phyloP scores from a whole-genome alignment of 495 filamentous ascomycete genomes.

The Cladorrhinum samala region DNA sequence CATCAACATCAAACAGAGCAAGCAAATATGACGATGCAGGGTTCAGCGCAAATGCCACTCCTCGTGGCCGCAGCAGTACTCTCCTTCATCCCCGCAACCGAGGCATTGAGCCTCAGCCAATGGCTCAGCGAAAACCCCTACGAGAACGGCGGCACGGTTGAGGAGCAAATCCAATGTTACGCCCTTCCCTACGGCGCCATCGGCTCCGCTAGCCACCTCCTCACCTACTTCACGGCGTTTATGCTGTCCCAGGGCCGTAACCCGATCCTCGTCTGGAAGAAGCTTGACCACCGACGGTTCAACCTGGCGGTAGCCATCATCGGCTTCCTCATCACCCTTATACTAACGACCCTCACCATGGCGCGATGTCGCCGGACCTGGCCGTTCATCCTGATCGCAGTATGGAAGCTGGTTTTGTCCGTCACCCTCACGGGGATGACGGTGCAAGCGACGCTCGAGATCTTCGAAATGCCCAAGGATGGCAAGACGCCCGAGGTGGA shows the following conservation, averaged over 20 bases:
- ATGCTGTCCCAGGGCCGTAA: conserved; percentile 15
- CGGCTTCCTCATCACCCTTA: conserved; percentile 15
- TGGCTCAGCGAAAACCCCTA: conserved; percentile 11
- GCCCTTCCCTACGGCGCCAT: conserved; percentile 32
- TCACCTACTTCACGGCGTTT: conserved; percentile 30
- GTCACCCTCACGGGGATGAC: conserved; percentile 18
- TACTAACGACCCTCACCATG: conserved; percentile 23
- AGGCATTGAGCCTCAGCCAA: conserved; percentile 5
- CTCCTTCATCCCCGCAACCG: background rate
- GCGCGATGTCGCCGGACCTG: conserved; percentile 24
- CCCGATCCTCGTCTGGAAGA: conserved; percentile 14
- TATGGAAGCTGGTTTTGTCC: conserved; percentile 27
- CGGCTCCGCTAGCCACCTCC: conserved; percentile 29
- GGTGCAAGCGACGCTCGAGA: conserved; percentile 9
- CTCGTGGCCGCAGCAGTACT: background rate
- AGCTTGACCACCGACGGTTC: conserved; percentile 7
- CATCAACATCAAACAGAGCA: too few species aligned
- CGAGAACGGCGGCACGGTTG: conserved; percentile 14
- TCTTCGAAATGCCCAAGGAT: background rate
- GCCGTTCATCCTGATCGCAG: conserved; percentile 28
- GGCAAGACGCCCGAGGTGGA: background rate
- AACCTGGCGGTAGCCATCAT: conserved; percentile 15
- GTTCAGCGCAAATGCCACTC: background rate
- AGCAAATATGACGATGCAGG: background rate
- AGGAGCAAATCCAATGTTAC: conserved; percentile 31